These are phyloP conservation scores for Pneumocystis jirovecii DNA, from an alignment of 1,139 yeast genomes.

Conservation along the genomic window DNA sequence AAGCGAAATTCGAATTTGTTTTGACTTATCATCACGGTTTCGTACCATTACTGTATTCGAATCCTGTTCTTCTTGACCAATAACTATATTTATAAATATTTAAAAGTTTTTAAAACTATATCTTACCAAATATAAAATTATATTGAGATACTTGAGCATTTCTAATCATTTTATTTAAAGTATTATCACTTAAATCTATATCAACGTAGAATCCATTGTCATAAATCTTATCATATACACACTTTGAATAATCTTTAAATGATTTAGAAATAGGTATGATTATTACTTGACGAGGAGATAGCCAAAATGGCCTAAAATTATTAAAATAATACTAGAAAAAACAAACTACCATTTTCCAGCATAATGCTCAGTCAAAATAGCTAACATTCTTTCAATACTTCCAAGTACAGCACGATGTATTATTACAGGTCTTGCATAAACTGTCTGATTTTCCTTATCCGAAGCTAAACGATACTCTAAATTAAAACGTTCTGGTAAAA, in stretches of 20 bases:
- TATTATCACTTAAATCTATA: slow-evolving; percentile 52
- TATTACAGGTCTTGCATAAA: slow-evolving; percentile 56
- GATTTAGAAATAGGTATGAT: slow-evolving; percentile 62
- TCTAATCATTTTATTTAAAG: slow-evolving; percentile 65
- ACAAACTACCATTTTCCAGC: slow-evolving; percentile 60
- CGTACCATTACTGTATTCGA: slow-evolving; percentile 52
- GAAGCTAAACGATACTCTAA: slow-evolving; percentile 45
- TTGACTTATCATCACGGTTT: slow-evolving; percentile 39
- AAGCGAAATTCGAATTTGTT: slow-evolving; percentile 22
- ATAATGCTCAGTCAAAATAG: slow-evolving; percentile 78
- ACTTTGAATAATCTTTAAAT: slow-evolving; percentile 41
- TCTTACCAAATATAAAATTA: slow-evolving; percentile 42
- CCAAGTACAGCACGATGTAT: slow-evolving; percentile 94
- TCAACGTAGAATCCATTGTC: slow-evolving; percentile 53
- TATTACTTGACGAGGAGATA: slow-evolving; percentile 85
- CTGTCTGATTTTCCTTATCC: slow-evolving; percentile 9
- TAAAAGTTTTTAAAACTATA: neutral
- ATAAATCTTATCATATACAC: slow-evolving; percentile 37
- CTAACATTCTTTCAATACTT: slow-evolving; percentile 81
- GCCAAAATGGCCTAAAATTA: slow-evolving; percentile 59
- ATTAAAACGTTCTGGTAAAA: slow-evolving; percentile 73
- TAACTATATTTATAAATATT: slow-evolving; percentile 25
- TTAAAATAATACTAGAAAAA: neutral
- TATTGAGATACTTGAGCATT: slow-evolving; percentile 68
- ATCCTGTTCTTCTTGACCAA: slow-evolving; percentile 75